Base-by-base conservation (phyloP, 1,139 yeast genomes). In the Taiozyma sp. region DNA sequence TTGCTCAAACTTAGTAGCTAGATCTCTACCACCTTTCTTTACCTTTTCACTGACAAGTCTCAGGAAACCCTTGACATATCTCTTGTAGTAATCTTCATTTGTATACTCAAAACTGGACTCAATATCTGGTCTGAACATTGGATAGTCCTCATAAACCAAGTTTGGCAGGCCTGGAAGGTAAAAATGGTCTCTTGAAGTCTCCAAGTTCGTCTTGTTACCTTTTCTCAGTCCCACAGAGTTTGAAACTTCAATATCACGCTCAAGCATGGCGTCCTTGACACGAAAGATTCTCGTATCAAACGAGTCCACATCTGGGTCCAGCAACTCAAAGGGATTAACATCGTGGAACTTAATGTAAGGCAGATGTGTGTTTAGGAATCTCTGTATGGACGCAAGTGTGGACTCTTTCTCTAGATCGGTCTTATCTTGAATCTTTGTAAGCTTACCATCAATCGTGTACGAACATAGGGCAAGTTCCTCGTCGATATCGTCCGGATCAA, bases 261-360 rank as follows among this genome's bases (percentile, higher is more conserved):
- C 61, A 28, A 60, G 32, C n/a, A 55, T 27, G 9, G 54, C 55
- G 49, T 60, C 63, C 6, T 44, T 43, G 27, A 49, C 49, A 22
- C 38, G 45, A 45, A 48, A 57, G 4, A 48, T 44, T 36, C 55
- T 47, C 1, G 54, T 47, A 3, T 55, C 40, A 7, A 55, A 44
- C 9, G 29, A 24, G 1, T 42, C 8, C 8, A 50, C 48, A 8
- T 48, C 48, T 2, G 49, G 53, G 46, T 60, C 62, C 28, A 49
- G 44, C n/a, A 56, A 13, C 6, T 54, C 58, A 29, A 59, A 59
- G 3, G 56, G 56, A 47, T 58, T 55, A 3, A 51, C 44, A 23
- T 60, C 63, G 19, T 57, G 59, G 42, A 45, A 56, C 22, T 53
- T 50, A 13, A 61, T 56, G 40, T 56, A 57, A 14, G 65, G 65